Evolutionary conservation across 805 yeast species (phyloP), one percentile per base, ranked within the genome.

Genomic region (Trichomonascus vanleenenianus): DNA sequence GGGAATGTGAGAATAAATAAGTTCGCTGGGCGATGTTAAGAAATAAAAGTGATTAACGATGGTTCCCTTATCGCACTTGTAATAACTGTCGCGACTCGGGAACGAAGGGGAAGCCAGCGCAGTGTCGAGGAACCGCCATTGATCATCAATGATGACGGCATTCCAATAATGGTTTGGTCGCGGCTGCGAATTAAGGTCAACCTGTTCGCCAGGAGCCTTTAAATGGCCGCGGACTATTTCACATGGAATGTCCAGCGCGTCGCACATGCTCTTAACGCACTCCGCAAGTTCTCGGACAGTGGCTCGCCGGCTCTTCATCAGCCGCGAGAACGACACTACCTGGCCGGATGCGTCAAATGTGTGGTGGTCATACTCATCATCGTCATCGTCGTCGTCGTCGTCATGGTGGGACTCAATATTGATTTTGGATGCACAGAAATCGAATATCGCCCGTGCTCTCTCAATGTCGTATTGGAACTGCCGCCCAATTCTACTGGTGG

Each of bases 91-190:
- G 43, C 73, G 69, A 2, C 72, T 57, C 1, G 81, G 78, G 51
- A 79, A 74, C 1, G 82, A 62, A 3, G 71, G 62, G 55, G 80
- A 81, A 1, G 86, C 88, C 27, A 82, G 56, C 3, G 79, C 69
- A 4, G 78, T 81, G 60, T 91, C 98, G 49, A 91, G 63, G 50
- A 93, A 72, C 49, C 91, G 70, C 78, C 89, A 88, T 59, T 84
- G 83, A 34, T 81, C 80, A 49, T 85, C 82, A 12, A 88, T 64
- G 31, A 83, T 61, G 1, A 88, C 79, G 1, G 95, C 79, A 45
- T 87, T 73, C 98, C 98, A 93, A 45, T 85, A 78, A 63, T 93
- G 98, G 56, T 88, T 86, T 32, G 80, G 61, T n/a, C 67, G 65
- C 51, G 71, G 74, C 18, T 31, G 22, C 1, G 56, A 48, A n/a